Evolutionary conservation across 768 basidiomycete species (phyloP).

Genomic region (Auriscalpium orientale): DNA sequence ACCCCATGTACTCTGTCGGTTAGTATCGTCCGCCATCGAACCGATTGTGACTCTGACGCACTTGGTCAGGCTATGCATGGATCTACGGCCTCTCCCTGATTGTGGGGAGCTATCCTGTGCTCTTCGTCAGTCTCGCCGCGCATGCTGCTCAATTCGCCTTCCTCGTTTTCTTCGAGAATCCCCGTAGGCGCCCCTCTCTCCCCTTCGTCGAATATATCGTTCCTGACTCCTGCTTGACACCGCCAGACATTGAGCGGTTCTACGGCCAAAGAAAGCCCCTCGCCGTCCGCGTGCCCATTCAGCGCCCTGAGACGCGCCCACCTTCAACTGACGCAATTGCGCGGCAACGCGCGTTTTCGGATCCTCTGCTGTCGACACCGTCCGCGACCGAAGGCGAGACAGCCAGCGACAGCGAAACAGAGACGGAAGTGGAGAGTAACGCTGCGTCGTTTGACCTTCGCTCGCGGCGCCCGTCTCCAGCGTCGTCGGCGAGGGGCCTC

Average conservation of each 20-base stretch:
- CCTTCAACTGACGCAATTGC: neutral
- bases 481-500: neutral
- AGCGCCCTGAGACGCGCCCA: slow-evolving; percentile 18
- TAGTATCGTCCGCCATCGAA: slow-evolving; percentile 14
- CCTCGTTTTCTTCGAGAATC: slow-evolving; percentile 92
- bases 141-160: slow-evolving; percentile 97
- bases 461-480: neutral
- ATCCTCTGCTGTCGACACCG: slow-evolving; percentile 38
- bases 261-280: slow-evolving; percentile 92
- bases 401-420: slow-evolving; percentile 55
- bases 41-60: neutral
- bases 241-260: slow-evolving; percentile 86
- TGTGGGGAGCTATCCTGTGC: slow-evolving; percentile 78
- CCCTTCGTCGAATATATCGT: neutral
- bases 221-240: neutral
- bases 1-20: slow-evolving; percentile 94
- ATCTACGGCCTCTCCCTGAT: slow-evolving; percentile 95
- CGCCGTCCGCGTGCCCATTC: slow-evolving; percentile 69
- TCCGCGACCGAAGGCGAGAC: slow-evolving; percentile 66
- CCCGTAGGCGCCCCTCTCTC: slow-evolving; percentile 52
- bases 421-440: slow-evolving; percentile 27
- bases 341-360: slow-evolving; percentile 12
- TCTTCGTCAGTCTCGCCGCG: slow-evolving; percentile 89
- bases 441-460: neutral
- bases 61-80: slow-evolving; percentile 76